Percentiles rank a stretch among this genome's conserved stretches.
These are phyloP conservation scores for Penicillium macrosclerotiorum DNA, from an alignment of 495 filamentous ascomycete species.

Conservation along the genomic window DNA sequence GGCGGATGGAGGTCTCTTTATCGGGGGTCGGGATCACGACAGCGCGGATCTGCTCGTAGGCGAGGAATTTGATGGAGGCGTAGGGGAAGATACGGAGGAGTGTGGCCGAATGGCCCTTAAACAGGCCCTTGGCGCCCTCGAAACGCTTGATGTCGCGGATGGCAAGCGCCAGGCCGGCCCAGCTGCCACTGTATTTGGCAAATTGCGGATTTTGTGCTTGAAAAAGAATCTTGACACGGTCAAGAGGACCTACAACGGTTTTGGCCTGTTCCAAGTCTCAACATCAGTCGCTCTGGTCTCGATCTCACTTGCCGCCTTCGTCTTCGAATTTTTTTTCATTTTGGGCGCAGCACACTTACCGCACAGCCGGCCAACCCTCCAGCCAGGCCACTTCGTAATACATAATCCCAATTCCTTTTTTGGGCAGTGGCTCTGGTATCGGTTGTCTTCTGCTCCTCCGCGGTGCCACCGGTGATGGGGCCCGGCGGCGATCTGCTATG, in stretches of 20 bases:
- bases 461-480: constrained; percentile 24
- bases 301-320: too few species aligned
- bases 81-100: constrained; percentile 95
- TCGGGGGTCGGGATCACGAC: constrained; percentile 64
- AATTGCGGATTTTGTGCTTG: constrained; percentile 94
- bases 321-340: background rate
- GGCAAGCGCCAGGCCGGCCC: constrained; percentile 73
- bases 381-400: constrained; percentile 75
- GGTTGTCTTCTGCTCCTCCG: constrained; percentile 1
- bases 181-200: constrained; percentile 83
- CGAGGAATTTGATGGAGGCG: constrained; percentile 94
- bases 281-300: too few species aligned
- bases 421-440: constrained; percentile 11
- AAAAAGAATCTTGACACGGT: constrained; percentile 98
- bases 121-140: constrained; percentile 76
- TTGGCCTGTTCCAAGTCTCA: constrained; percentile 70
- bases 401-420: constrained; percentile 69
- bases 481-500: constrained; percentile 24
- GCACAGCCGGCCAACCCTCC: constrained; percentile 87
- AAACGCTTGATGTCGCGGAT: constrained; percentile 76
- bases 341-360: constrained; percentile 54
- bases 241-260: constrained; percentile 91
- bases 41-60: constrained; percentile 90
- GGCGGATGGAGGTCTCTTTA: constrained; percentile 76
- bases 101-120: constrained; percentile 90